phyloP scores from a whole-genome alignment of 805 yeast species.

The Nakazawaea sp. region DNA sequence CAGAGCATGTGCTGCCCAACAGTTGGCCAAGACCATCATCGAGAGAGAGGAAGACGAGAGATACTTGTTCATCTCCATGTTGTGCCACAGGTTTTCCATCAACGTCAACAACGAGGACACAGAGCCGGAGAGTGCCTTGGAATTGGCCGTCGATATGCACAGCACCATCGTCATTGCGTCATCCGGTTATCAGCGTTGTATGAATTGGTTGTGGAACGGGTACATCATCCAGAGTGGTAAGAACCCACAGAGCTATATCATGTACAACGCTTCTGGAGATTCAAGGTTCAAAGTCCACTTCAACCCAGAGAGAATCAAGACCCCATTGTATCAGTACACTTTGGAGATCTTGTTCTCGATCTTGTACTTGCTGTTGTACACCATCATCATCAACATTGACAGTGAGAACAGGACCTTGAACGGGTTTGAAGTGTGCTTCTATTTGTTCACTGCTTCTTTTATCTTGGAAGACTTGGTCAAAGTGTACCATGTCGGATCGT shows the following conservation, averaged over 20 bases:
- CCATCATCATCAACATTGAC: slow-evolving; percentile 57
- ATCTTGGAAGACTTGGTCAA: slow-evolving; percentile 63
- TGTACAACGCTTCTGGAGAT: slow-evolving; percentile 55
- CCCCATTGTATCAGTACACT: slow-evolving; percentile 77
- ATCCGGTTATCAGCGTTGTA: slow-evolving; percentile 77
- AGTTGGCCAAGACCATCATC: slow-evolving; percentile 62
- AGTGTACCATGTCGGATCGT: slow-evolving; percentile 68
- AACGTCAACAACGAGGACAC: slow-evolving; percentile 55
- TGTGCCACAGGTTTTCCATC: slow-evolving; percentile 69
- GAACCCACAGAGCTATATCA: slow-evolving; percentile 63
- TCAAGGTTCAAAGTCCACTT: slow-evolving; percentile 55
- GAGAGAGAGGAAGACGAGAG: slow-evolving; percentile 54
- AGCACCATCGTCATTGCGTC: slow-evolving; percentile 71
- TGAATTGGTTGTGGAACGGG: slow-evolving; percentile 90
- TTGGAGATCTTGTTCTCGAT: slow-evolving; percentile 65
- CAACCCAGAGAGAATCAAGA: slow-evolving; percentile 75
- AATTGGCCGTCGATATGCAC: slow-evolving; percentile 82
- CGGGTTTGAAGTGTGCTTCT: slow-evolving; percentile 48
- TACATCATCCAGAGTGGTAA: slow-evolving; percentile 75
- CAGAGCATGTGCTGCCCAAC: slow-evolving; percentile 67
- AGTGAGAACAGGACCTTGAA: slow-evolving; percentile 30
- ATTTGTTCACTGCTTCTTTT: slow-evolving; percentile 60
- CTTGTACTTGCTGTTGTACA: slow-evolving; percentile 53
- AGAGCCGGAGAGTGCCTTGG: slow-evolving; percentile 68
- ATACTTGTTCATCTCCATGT: slow-evolving; percentile 64